Conservation (phyloP, 163 green algal species). For the Chlamydomonas reinhardtii region DNA sequence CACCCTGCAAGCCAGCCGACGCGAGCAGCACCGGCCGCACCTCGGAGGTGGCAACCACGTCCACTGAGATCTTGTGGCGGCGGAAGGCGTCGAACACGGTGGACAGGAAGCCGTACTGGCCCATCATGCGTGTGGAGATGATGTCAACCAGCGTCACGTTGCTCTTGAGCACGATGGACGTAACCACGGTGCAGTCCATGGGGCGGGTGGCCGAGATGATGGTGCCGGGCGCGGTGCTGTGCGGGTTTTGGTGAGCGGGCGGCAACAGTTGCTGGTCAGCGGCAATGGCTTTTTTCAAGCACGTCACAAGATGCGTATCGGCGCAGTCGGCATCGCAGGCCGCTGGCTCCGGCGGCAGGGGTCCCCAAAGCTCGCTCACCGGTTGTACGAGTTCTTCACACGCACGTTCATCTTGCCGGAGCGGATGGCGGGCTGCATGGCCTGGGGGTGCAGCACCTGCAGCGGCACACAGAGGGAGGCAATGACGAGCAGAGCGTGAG, state of each 20-base stretch:
- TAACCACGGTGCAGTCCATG: conserved; percentile 89
- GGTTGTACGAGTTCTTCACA: conserved; percentile 99
- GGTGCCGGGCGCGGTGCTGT: conserved; percentile 81
- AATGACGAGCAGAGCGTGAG: no score
- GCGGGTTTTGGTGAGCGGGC: no score
- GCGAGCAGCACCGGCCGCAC: conserved; percentile 14
- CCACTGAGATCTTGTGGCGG: conserved; percentile 88
- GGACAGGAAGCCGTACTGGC: conserved; percentile 91
- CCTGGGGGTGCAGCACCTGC: conserved; percentile 94
- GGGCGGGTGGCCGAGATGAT: conserved; percentile 88
- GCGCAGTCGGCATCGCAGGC: no score
- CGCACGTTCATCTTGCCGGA: conserved; percentile 83
- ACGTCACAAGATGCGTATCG: no score
- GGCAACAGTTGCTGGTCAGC: no score
- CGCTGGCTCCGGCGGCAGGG: no score
- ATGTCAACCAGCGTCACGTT: conserved; percentile 98
- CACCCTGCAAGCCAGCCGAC: background rate
- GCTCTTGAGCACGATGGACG: conserved; percentile 95
- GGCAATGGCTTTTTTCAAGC: no score
- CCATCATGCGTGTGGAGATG: conserved; percentile 93
- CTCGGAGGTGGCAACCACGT: conserved; percentile 69
- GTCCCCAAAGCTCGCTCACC: conserved; percentile 39
- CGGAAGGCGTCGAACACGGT: conserved; percentile 95
- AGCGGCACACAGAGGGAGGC: conserved; percentile 19
- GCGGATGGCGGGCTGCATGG: conserved; percentile 95